Evolutionary conservation across 2,329 filamentous ascomycete genomes (phyloP).

Genomic region (Talaromyces sp.): DNA sequence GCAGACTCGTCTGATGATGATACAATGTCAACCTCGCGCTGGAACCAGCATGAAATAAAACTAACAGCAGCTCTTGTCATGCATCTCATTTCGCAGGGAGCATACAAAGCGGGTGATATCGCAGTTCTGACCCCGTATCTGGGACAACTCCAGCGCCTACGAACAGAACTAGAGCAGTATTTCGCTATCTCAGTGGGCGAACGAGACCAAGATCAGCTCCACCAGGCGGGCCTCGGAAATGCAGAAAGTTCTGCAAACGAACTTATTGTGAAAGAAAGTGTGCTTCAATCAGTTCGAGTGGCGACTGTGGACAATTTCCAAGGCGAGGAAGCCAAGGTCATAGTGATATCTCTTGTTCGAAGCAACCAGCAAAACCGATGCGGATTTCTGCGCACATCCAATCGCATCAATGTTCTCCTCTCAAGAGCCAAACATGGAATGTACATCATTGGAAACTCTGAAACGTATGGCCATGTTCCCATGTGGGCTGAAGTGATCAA

Average conservation of each 20-base stretch:
- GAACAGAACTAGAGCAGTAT: conserved; percentile 28
- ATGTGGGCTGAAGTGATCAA: conserved; percentile 61
- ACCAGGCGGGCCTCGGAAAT: conserved; percentile 31
- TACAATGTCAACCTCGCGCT: conserved; percentile 35
- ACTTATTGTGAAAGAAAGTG: conserved; percentile 16
- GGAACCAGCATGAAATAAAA: conserved; percentile 52
- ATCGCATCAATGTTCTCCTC: conserved; percentile 65
- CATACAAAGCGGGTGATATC: conserved; percentile 56
- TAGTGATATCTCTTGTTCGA: conserved; percentile 65
- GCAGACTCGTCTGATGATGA: conserved; percentile 18
- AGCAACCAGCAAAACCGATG: conserved; percentile 55
- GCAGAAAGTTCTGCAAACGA: conserved; percentile 15
- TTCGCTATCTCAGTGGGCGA: conserved; percentile 62
- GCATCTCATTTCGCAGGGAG: conserved; percentile 61
- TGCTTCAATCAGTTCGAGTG: conserved; percentile 47
- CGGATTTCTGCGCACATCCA: conserved; percentile 61
- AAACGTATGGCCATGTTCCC: conserved; percentile 49
- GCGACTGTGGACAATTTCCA: conserved; percentile 73
- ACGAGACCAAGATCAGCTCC: conserved; percentile 52
- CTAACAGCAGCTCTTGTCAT: conserved; percentile 59
- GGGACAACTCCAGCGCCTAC: conserved; percentile 47
- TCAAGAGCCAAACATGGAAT: conserved; percentile 64
- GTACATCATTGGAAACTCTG: conserved; percentile 63
- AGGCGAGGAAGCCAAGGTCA: conserved; percentile 66
- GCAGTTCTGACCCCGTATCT: conserved; percentile 62